phyloP scores from a whole-genome alignment of 2,329 filamentous ascomycete genomes.

The Cytospora piceicola region DNA sequence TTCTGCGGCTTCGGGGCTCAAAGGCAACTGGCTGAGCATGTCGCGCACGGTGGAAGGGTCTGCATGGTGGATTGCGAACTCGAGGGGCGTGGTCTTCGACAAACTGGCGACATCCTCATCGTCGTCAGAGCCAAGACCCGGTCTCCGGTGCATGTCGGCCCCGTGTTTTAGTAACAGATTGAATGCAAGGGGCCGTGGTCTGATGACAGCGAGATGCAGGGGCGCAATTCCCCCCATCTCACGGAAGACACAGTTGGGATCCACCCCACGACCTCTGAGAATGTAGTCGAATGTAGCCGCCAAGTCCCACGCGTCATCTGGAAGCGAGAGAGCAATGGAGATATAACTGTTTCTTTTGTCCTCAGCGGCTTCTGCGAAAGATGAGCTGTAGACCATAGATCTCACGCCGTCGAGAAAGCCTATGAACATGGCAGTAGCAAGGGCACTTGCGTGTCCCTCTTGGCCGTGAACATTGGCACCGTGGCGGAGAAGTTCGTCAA shows the following conservation, averaged over 20 bases:
- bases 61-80: background rate
- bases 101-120: background rate
- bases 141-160: background rate
- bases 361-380: background rate
- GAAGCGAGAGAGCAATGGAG: background rate
- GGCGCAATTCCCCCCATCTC: background rate
- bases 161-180: background rate
- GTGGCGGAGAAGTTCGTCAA: background rate
- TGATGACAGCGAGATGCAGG: background rate
- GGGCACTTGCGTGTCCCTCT: background rate
- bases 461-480: background rate
- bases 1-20: background rate
- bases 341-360: background rate
- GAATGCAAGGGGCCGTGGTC: background rate
- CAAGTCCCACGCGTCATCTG: background rate
- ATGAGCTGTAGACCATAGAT: background rate
- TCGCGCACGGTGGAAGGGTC: background rate
- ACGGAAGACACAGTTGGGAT: background rate
- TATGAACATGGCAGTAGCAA: background rate
- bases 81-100: background rate
- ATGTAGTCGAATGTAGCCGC: background rate
- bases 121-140: background rate
- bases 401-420: background rate
- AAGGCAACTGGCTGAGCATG: background rate
- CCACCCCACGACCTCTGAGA: background rate